Conservation (phyloP, 345 rosid genomes). For the Mallotus nudiflorus region DNA sequence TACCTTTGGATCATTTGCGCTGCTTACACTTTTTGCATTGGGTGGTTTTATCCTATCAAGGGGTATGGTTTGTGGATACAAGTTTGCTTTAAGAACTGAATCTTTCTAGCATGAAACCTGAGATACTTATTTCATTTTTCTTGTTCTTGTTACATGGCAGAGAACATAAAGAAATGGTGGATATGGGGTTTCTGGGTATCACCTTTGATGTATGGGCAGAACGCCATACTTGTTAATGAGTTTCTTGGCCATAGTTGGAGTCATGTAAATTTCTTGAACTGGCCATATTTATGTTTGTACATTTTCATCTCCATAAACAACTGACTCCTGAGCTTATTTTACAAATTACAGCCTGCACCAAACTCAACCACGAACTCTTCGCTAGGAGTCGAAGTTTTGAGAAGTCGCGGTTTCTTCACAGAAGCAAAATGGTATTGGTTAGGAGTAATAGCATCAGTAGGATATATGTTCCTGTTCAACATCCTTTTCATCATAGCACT, state of each 20-base stretch:
- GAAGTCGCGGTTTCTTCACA: conserved; percentile 45
- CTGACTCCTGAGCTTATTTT: conserved; percentile 1
- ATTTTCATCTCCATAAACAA: not conserved
- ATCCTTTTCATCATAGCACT: conserved; percentile 40
- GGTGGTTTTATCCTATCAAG: conserved; percentile 68
- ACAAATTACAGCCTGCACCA: conserved; percentile 20
- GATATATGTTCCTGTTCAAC: conserved; percentile 47
- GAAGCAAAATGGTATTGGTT: conserved; percentile 72
- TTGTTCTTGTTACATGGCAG: conserved; percentile 29
- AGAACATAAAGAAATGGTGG: conserved; percentile 82
- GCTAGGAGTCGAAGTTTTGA: conserved; percentile 49
- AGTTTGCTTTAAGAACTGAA: not conserved
- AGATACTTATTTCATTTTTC: not conserved
- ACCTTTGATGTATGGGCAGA: conserved; percentile 80
- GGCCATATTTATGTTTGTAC: not conserved
- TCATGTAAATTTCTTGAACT: conserved; percentile 30
- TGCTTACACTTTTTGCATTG: conserved; percentile 45
- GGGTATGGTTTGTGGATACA: conserved; percentile 31
- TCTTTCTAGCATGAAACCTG: not conserved
- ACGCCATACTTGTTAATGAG: conserved; percentile 62
- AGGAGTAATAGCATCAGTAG: conserved; percentile 47
- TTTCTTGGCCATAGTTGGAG: conserved; percentile 70
- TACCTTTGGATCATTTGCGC: conserved; percentile 58
- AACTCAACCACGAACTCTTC: conserved; percentile 26
- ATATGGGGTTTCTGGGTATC: conserved; percentile 84